These are phyloP conservation scores for Acanthamoeba sp. DNA, from an alignment of 208 protist species.

Conservation along the genomic window DNA sequence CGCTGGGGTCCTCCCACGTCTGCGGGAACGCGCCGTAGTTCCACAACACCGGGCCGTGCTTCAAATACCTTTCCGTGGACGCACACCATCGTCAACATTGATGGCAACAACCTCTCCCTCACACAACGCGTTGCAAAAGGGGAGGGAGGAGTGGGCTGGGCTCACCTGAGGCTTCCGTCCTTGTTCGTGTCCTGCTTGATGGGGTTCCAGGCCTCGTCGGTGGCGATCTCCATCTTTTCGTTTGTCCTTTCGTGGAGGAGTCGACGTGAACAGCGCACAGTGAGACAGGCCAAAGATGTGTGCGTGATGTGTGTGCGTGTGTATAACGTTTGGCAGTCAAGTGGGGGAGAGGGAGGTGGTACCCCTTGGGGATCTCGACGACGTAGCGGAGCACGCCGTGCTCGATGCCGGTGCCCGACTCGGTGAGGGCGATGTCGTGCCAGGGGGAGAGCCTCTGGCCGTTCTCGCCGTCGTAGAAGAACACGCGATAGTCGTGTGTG, in stretches of 20 bases:
- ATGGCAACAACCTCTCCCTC: too few species aligned
- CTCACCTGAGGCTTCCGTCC: slow-evolving; percentile 93
- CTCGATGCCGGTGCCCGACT: slow-evolving; percentile 77
- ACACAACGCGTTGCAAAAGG: too few species aligned
- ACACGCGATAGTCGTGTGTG: neutral
- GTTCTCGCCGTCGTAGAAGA: neutral
- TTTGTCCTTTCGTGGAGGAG: slow-evolving; percentile 94
- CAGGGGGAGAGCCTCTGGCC: slow-evolving; percentile 86
- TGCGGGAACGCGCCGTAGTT: slow-evolving; percentile 97
- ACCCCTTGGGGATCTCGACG: slow-evolving; percentile 42
- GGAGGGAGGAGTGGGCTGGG: neutral
- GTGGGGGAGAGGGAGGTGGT: neutral
- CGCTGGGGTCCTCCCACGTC: slow-evolving; percentile 96
- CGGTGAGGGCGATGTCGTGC: slow-evolving; percentile 87
- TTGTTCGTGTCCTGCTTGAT: slow-evolving; percentile 97
- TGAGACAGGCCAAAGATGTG: too few species aligned
- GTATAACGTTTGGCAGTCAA: neutral
- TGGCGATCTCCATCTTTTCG: slow-evolving; percentile 97
- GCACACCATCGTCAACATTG: neutral
- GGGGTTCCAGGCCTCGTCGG: slow-evolving; percentile 95
- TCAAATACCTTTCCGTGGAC: slow-evolving; percentile 92
- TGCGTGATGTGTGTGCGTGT: too few species aligned
- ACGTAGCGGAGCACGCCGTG: slow-evolving; percentile 42
- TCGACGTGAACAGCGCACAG: too few species aligned
- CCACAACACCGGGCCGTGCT: slow-evolving; percentile 96